Base-by-base conservation (phyloP, 2,329 filamentous ascomycete genomes). In the Hymenoscyphus infarciens region DNA sequence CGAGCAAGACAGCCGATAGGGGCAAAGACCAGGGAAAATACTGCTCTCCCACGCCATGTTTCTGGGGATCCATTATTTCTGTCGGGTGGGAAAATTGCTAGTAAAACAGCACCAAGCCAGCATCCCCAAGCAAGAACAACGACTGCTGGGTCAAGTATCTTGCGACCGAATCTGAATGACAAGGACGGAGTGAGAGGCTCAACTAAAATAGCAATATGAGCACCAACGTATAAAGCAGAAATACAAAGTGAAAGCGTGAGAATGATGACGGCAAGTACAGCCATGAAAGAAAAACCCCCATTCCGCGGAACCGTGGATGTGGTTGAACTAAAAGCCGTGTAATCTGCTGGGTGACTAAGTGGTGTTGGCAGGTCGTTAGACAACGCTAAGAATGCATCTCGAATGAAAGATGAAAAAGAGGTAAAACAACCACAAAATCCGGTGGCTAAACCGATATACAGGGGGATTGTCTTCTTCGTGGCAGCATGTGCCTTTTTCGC, bases 361-460 rank as follows among this genome's bases (percentile, higher is more conserved):
- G 85, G 82, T 1, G 81, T 77, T 0, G 83, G 79, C 11, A 96
- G 77, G 66, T 89, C 83, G 72, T 97, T 95, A 3, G 90, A 87
- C 19, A 96, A 77, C 0, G 91, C 88, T 25, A 96, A 82, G 73
- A 96, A 96, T 15, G 82, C 77, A 70, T 96, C 93, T 6, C 90
- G 83, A 56, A 93, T 87, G 73, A 96, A 96, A 22, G 88, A 87
- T 0, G 92, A 96, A 76, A 97, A 97, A 10, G 89, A 93, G 0
- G 93, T 97, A 71, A 95, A 91, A 68, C 90, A 93, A 65, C 94
- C 91, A 71, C 92, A 96, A 75, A 95, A 95, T 11, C 90, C 94
- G 0, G 90, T 96, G 0, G 91, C 85, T 5, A 97, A 83, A 58
- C 90, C 93, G 63, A 96, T 89, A 73, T 96, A 97, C 0, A 97